A percentile compares a stretch with the other conserved stretches of the same genome.
These are phyloP conservation scores for Alternaria gaisen DNA, from an alignment of 2,329 filamentous ascomycete genomes.

Conservation along the genomic window DNA sequence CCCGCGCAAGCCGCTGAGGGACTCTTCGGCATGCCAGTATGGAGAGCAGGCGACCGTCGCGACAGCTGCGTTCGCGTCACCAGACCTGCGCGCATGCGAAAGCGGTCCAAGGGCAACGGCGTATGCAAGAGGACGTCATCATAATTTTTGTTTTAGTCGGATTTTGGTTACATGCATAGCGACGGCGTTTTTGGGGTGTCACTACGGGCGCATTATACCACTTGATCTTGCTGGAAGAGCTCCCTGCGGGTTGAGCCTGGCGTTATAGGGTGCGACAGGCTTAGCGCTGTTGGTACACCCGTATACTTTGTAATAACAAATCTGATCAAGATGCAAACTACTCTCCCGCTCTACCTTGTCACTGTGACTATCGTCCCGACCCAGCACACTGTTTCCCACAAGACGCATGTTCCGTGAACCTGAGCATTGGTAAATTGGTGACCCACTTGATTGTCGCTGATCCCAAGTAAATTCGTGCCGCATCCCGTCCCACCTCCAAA, in stretches of 20 bases:
- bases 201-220: conserved; percentile 39
- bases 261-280: conserved; percentile 26
- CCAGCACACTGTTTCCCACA: conserved; percentile 28
- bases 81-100: conserved; percentile 46
- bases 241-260: conserved; percentile 50
- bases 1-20: conserved; percentile 24
- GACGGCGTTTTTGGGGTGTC: conserved; percentile 38
- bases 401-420: conserved; percentile 28
- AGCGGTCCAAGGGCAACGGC: conserved; percentile 28
- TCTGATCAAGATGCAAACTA: conserved; percentile 13
- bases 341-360: background rate
- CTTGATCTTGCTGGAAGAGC: conserved; percentile 28
- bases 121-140: conserved; percentile 32
- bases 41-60: conserved; percentile 38
- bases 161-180: conserved; percentile 37
- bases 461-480: conserved; percentile 5
- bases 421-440: conserved; percentile 28
- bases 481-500: conserved; percentile 8
- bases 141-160: conserved; percentile 14
- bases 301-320: conserved; percentile 26
- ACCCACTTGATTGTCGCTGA: conserved; percentile 30
- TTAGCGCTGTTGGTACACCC: conserved; percentile 19
- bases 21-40: conserved; percentile 31
- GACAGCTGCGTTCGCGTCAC: conserved; percentile 38
- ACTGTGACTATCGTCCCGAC: conserved; percentile 12